Base-by-base conservation (phyloP, 2,329 filamentous ascomycete species). In the Cladosporium sp. region DNA sequence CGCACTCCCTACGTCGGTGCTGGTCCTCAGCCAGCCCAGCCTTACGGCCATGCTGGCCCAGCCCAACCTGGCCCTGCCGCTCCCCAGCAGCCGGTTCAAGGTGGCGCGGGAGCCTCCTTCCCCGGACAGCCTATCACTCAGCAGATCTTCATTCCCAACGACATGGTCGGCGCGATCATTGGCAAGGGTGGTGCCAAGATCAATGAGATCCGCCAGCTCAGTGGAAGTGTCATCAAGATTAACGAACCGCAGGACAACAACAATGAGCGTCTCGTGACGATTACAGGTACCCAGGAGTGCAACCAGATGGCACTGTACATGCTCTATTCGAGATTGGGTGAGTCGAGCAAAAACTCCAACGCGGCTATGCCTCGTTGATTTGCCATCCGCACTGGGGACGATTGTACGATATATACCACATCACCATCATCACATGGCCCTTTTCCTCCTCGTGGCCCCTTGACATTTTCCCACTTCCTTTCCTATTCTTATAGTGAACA, bases 291-390 rank as follows among this genome's bases (percentile, higher is more conserved):
- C 5, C 90, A 94, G 62, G 93, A 98, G 72, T 96, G 90, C 77
- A 98, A 98, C 73, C 88, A 95, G 65, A 97, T 98, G 91, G 93
- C 93, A n/a, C 74, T 98, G 50, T 98, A 97, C 74, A 96, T 98
- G 91, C 82, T 98, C 49, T 98, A 98, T 72, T 94, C 89, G 53
- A 83, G 93, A 78, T 86, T 98, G 69, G 93, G 93, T 95, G 65
- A 73, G 78, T 72, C 57, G 33, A 66, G 59, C 45, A 65, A 65
- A 53, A 66, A 67, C 46, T 62, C 60, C 75, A 77, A 66, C 64
- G 60, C 69, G 11, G 55, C 58, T 38, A 65, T 64, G 62, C 60
- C 59, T 22, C 52, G 62, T 54, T 65, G 63, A 55, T n/a, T 38
- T 15, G 19, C 22, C 43, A 27, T 27, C 22, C 22, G 32, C 12